phyloP scores from a whole-genome alignment of 2,329 filamentous ascomycete species.

The Hirsutella thompsonii region DNA sequence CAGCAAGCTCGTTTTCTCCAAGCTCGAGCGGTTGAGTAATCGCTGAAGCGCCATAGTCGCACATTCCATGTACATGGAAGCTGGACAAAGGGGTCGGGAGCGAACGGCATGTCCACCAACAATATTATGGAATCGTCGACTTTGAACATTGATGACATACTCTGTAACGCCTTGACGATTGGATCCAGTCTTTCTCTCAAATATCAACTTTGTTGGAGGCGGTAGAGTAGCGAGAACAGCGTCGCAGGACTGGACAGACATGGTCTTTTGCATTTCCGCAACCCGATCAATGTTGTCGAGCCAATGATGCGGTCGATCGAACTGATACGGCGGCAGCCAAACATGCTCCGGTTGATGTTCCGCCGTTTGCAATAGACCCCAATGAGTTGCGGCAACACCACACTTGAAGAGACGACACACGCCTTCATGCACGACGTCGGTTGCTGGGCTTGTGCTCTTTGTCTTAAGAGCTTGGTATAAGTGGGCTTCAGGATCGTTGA shows the following conservation, averaged over 20 bases:
- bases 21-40: not conserved
- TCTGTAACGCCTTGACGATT: not conserved
- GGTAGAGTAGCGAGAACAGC: not conserved
- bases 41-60: not conserved
- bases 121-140: not conserved
- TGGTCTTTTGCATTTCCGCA: not conserved
- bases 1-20: too few species aligned
- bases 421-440: not conserved
- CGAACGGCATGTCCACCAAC: not conserved
- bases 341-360: conserved; percentile 7
- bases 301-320: conserved; percentile 15
- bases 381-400: conserved; percentile 9
- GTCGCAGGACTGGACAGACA: not conserved
- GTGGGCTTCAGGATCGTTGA: conserved; percentile 2
- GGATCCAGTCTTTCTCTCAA: too few species aligned
- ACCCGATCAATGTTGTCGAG: conserved; percentile 3
- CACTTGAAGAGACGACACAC: conserved; percentile 9
- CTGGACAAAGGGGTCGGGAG: not conserved
- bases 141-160: conserved; percentile 1
- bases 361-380: conserved; percentile 4
- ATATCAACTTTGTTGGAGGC: too few species aligned
- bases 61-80: conserved; percentile 1
- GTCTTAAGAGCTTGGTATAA: not conserved
- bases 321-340: conserved; percentile 16
- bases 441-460: not conserved